Evolutionary conservation across 768 basidiomycete genomes (phyloP), one percentile per base, ranked within the genome.

Genomic region (Phylloporus scabripes): DNA sequence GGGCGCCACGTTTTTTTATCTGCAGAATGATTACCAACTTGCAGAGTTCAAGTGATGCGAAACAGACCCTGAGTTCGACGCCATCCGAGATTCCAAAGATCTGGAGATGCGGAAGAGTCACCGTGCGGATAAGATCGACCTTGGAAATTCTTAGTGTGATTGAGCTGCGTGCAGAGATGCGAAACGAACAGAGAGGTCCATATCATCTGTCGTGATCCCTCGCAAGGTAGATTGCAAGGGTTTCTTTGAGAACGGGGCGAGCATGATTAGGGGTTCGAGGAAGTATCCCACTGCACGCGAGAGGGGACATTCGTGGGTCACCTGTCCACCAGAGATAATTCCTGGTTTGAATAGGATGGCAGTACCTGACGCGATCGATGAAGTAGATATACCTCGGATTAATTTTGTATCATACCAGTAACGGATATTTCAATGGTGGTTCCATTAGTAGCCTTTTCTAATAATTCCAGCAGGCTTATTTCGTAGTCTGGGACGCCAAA

Each of bases 401-500:
- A 28, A n/a, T 41, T 3, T 8, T 33, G 7, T 9, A 56, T 15
- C 79, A 47, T 55, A 87, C 93, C 95, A 18, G 96, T 98, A 7
- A 94, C 85, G 2, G 92, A 95, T 45, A 99, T 98, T 66, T 98
- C 96, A 52, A 98, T 87, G 24, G 90, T 71, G 5, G 90, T 90
- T 2, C 95, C 96, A 75, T 98, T 97, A 3, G 92, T 94, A 4
- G 89, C 73, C 58, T 90, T 92, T 64, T 97, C 94, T 29, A 97
- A 60, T 14, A 98, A 70, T 40, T 95, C 76, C 37, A 99, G 68
- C 21, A 97, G 75, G 60, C 88, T 93, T 42, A 95, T 82, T 73
- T 99, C 96, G 67, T 85, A 95, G 67, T 98, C 94, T 91, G 59
- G 28, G 9, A 46, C 24, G 45, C 21, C 42, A 9, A 28, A 28